Evolutionary conservation across 1,284 basidiomycete species (phyloP), one percentile per base, ranked within the genome.

Genomic region (Exobasidium rhododendri): DNA sequence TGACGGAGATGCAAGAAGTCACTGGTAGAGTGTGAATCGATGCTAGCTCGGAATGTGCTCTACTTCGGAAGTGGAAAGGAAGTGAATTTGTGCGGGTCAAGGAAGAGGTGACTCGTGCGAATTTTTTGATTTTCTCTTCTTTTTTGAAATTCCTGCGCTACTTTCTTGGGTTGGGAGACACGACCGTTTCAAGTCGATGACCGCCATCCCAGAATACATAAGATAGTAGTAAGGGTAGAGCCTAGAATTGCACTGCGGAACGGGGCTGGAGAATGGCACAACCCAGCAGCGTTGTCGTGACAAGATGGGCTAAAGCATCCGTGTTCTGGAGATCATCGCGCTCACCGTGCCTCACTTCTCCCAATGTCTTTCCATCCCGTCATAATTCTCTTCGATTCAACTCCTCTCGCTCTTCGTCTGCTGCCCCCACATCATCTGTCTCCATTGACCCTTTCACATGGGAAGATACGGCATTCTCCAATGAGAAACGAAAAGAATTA

Each of bases 401-500:
- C 17, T 40, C 20, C 31, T 29, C 52, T 13, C 10, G 17, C 14
- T 54, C 30, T 13, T 54, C 52, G 20, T n/a, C 14, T 40, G 35
- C 35, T 40, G 35, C 35, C 7, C 35, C 35, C 7, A 7, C 17
- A 40, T 30, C 44, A 5, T 14, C 57, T 22, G 45, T 29, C 30
- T 26, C 52, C 14, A 55, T 45, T 29, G 57, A 58, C 26, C 57
- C 47, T 24, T 58, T 58, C 29, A 24, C 44, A 13, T 30, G 56
- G 61, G 56, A 66, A 59, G 71, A 72, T 63, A 89, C 86, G 1
- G 90, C 85, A 14, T 92, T 92, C 78, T 85, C 86, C 0, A 61
- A 80, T 7, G 75, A 83, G 24, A 89, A 91, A 78, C 84, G 90
- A 56, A 84, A 85, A 62, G 83, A 82, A 1, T 88, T 92, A 63